phyloP scores from a whole-genome alignment of 345 rosid genomes.

The Lumnitzera littorea region DNA sequence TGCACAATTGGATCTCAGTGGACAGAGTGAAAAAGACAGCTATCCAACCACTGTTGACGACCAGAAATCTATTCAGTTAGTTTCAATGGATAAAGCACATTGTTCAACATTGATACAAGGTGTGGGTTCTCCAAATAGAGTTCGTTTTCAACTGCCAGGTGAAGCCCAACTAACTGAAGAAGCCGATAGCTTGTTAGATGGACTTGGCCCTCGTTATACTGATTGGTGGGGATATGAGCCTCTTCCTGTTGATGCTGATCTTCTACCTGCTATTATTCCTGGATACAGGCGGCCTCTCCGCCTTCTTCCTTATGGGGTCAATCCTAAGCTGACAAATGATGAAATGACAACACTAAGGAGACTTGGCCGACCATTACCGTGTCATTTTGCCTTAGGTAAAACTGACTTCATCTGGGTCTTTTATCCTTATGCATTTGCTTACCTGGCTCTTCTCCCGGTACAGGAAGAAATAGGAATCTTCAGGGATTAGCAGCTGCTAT shows the following conservation, averaged over 20 bases:
- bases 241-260: slow-evolving; percentile 86
- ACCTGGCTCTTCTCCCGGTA: slow-evolving; percentile 9
- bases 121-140: slow-evolving; percentile 66
- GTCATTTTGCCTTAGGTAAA: slow-evolving; percentile 85
- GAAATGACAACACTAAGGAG: slow-evolving; percentile 90
- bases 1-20: slow-evolving; percentile 15
- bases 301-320: slow-evolving; percentile 88
- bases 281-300: slow-evolving; percentile 84
- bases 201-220: slow-evolving; percentile 79
- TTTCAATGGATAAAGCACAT: slow-evolving; percentile 16
- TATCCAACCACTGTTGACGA: slow-evolving; percentile 12
- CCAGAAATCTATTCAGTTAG: slow-evolving; percentile 18
- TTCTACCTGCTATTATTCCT: slow-evolving; percentile 70
- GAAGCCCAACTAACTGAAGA: slow-evolving; percentile 71
- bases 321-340: slow-evolving; percentile 69
- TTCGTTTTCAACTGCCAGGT: slow-evolving; percentile 76
- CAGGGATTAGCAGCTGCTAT: slow-evolving; percentile 83
- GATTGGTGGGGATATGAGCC: slow-evolving; percentile 99
- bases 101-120: slow-evolving; percentile 40
- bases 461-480: slow-evolving; percentile 85
- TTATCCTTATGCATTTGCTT: slow-evolving; percentile 1
- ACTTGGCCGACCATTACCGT: slow-evolving; percentile 81
- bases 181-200: slow-evolving; percentile 71
- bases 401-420: slow-evolving; percentile 9
- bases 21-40: slow-evolving; percentile 18